Base-by-base conservation (phyloP, 2,329 filamentous ascomycete species). In the Diaporthe eres region DNA sequence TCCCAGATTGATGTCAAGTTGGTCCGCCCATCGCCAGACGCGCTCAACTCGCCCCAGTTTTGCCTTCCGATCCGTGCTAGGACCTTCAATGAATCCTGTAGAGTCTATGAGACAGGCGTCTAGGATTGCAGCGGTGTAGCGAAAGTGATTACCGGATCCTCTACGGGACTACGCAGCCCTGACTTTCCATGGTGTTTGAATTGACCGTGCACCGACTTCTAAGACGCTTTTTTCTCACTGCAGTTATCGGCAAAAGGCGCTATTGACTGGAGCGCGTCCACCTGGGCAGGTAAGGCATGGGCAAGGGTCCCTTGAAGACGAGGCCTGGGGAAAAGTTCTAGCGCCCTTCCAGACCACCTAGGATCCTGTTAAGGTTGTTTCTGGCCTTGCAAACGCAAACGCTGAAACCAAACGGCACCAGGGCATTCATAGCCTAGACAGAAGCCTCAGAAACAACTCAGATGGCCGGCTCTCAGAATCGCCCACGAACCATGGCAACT, bases 1-100 rank as follows among this genome's bases (percentile, higher is more conserved):
- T 72, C 71, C n/a, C 34, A n/a, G 65, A 22, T 68, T 60, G 74
- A 73, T 47, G n/a, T 73, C 70, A 73, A n/a, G 61, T 58, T 57
- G 61, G 39, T 37, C 34, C 49, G 22, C 61, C 60, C 75, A 75
- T 77, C 9, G 51, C 68, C 55, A 22, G 47, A 44, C 60, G 31
- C 31, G 51, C 9, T 25, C 49, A 53, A n/a, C 25, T 7, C 31
- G 47, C 31, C 34, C 34, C 28, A 19, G 19, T 12, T 44, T 55
- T 44, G 47, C 47, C n/a, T 37, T 17, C 34, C 25, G 49, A 55
- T 49, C 34, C 49, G 58, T 55, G 10, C n/a, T 7, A 34, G 2
- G 5, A 39, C 37, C 42, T 71, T 22, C n/a, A 49, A 37, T 4
- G 10, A 25, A 15, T 25, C 12, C 17, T 39, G 31, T 53, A 22